Conservation (phyloP, 1,284 basidiomycete species). For the Moesziomyces parantarcticus region DNA sequence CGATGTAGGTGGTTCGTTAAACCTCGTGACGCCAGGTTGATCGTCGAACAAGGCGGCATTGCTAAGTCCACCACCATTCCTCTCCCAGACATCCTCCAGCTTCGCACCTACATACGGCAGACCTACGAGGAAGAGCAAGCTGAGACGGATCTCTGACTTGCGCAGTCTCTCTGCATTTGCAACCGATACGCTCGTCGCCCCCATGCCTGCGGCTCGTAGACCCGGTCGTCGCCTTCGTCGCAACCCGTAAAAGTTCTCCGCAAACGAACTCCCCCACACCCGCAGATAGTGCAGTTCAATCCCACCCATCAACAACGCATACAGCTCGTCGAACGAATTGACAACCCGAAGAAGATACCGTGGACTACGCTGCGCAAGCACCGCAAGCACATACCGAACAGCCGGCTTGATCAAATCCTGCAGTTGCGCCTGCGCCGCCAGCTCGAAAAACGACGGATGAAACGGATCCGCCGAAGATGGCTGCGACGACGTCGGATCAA, state of each 20-base stretch:
- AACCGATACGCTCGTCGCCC: conserved; percentile 11
- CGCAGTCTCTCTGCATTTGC: conserved; percentile 43
- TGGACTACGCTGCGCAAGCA: conserved; percentile 94
- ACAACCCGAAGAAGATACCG: conserved; percentile 90
- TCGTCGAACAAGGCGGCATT: conserved; percentile 9
- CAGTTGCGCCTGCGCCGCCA: conserved; percentile 94
- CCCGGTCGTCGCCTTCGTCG: conserved; percentile 79
- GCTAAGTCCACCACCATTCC: conserved; percentile 82
- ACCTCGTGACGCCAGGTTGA: conserved; percentile 1
- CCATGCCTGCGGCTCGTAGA: conserved; percentile 19
- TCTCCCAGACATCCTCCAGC: conserved; percentile 88
- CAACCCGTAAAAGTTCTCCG: conserved; percentile 92
- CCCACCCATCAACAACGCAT: conserved; percentile 84
- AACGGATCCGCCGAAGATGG: conserved; percentile 65
- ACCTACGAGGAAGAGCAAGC: conserved; percentile 74
- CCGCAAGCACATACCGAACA: conserved; percentile 88
- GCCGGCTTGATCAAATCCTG: conserved; percentile 92
- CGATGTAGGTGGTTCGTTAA: conserved; percentile 2
- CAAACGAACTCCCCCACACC: conserved; percentile 82
- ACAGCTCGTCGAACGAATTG: conserved; percentile 96
- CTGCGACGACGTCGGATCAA: conserved; percentile 55
- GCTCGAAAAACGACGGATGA: conserved; percentile 92
- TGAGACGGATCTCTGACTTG: conserved; percentile 34
- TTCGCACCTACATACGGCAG: conserved; percentile 90
- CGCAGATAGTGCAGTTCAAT: conserved; percentile 91